phyloP scores from a whole-genome alignment of 2,329 filamentous ascomycete species.

The Truncatella angustata region DNA sequence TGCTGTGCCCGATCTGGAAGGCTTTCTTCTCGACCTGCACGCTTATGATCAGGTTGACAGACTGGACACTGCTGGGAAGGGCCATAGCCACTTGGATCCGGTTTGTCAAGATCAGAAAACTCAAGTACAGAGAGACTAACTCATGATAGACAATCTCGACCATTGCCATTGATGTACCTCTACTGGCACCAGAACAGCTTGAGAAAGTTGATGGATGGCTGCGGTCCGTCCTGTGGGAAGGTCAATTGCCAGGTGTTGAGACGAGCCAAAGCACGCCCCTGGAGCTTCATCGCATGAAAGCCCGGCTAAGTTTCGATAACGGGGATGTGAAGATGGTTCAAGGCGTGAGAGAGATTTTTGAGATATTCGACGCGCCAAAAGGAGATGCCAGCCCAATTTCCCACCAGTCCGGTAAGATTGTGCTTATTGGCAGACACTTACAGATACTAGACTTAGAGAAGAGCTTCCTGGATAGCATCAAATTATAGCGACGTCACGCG shows the following conservation, averaged over 20 bases:
- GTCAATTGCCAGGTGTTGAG: conserved; percentile 50
- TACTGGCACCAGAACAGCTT: conserved; percentile 57
- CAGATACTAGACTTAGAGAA: conserved; percentile 48
- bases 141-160: conserved; percentile 75
- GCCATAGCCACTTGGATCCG: conserved; percentile 88
- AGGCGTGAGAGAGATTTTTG: conserved; percentile 90
- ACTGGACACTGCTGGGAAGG: conserved; percentile 70
- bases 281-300: conserved; percentile 88
- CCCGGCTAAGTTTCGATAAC: conserved; percentile 64
- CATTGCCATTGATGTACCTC: conserved; percentile 65
- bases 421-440: conserved; percentile 61
- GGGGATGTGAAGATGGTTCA: conserved; percentile 77
- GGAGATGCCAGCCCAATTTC: conserved; percentile 16
- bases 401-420: conserved; percentile 51
- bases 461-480: conserved; percentile 28
- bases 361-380: conserved; percentile 67
- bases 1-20: conserved; percentile 77
- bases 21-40: conserved; percentile 83
- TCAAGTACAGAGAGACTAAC: background rate
- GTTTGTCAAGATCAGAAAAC: conserved; percentile 43
- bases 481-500: no score
- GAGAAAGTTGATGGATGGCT: conserved; percentile 75
- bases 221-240: conserved; percentile 81
- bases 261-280: conserved; percentile 43
- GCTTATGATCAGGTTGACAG: conserved; percentile 83